Base-by-base conservation (phyloP, 176 grass and related monocot species). In the Oryza australiensis region DNA sequence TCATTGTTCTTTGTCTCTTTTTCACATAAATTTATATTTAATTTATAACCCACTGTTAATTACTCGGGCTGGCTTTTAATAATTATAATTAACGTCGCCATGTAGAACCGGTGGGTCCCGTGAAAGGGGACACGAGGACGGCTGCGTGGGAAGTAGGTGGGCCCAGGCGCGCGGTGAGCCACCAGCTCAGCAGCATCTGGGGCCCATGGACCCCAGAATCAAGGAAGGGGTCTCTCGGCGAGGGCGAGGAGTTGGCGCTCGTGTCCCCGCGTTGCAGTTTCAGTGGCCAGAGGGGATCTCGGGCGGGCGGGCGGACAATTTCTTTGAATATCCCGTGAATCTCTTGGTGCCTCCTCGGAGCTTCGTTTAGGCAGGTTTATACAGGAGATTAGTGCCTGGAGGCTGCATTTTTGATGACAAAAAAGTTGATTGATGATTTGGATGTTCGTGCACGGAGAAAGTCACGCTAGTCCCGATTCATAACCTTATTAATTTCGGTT, bases 181-280 rank as follows among this genome's bases (percentile, higher is more conserved):
- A 79, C 80, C n/a, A 83, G 40, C 37, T 66, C 35, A 7, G 10
- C 35, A 7, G 10, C 59, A 10, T 32, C 34, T 26, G 9, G 2
- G 38, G 71, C 70, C 77, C 4, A 15, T 46, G 0, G 5, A 11
- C 18, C 55, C 48, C 5, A 0, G 5, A 12, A 27, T 12, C 18
- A 10, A 55, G 32, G 23, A 16, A 53, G 41, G 71, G 73, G 26
- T 32, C 80, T 73, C 80, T 79, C 59, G 35, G 74, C 3, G 68
- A 83, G 60, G 45, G 34, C 27, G 45, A 79, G 80, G 46, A 27
- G 86, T 4, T 79, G 49, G 79, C 46, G 18, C 75, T 30, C 86
- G 75, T 41, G 33, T 78, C 76, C 63, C 80, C 80, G 80, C 86
- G 86, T 83, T 59, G 34, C 75, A 67, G 45, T 2, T 49, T 55